Base-by-base conservation (phyloP, 805 yeast species). In the Starmera quercuum region DNA sequence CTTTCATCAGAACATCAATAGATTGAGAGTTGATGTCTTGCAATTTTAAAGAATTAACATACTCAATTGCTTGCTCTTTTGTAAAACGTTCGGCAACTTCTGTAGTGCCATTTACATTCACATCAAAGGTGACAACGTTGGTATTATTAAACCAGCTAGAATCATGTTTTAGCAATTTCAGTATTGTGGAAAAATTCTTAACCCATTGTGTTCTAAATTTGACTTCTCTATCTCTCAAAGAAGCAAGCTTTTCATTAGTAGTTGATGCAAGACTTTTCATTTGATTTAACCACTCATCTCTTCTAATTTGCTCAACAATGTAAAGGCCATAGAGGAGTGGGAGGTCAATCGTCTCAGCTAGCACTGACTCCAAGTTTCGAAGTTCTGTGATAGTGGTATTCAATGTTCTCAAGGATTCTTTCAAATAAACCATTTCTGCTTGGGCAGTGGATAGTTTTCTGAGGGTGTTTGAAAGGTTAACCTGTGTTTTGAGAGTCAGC, bases 311-410 rank as follows among this genome's bases (percentile, higher is more conserved):
- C 42, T 83, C 88, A 30, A 82, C 66, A 3, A 80, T 40, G 53
- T 75, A 69, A n/a, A 80, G 60, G 1, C 92, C 92, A 51, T 82
- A 80, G 2, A 82, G 55, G 10, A 82, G 50, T 0, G 95, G 95
- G 19, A 83, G 49, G 50, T 83, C 92, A 11, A 73, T 64, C 1
- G 80, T 73, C 22, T 54, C 54, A 4, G 68, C 45, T 17, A 47
- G 33, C 11, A 34, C 23, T 2, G 46, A 38, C 34, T 41, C 49
- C 3, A 44, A 29, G 9, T 10, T 24, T 20, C 50, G 63, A n/a
- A 64, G 37, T 1, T 34, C 24, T 33, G 49, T 57, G 17, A 52
- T 42, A 2, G 44, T 35, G 4, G 33, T 16, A 3, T 46, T 34
- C 0, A 37, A 27, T 1, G 34, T 11, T 27, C 47, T 54, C 21